Evolutionary conservation across 192 early-diverging fungal genomes (phyloP).

Genomic region (Rhizophagus prolifer): DNA sequence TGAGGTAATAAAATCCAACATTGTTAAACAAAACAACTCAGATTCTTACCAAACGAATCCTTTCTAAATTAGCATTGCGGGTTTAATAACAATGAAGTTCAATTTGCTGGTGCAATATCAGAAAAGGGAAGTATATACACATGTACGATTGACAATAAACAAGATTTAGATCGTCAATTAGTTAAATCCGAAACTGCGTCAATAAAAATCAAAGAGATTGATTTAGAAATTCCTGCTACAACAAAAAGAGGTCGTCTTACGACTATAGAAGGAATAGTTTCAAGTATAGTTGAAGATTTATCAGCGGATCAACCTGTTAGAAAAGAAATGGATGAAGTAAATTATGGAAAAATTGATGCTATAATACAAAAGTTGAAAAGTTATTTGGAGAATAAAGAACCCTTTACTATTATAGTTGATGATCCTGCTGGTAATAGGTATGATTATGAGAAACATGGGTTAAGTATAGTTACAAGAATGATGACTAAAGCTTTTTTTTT

Average conservation of each 20-base stretch:
- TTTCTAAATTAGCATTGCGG: conserved; percentile 90
- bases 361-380: conserved; percentile 64
- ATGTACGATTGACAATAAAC: conserved; percentile 61
- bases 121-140: conserved; percentile 76
- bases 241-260: conserved; percentile 77
- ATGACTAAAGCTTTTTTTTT: not conserved
- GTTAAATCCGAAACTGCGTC: conserved; percentile 83
- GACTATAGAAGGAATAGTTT: conserved; percentile 87
- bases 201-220: conserved; percentile 78
- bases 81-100: conserved; percentile 85
- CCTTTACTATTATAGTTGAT: conserved; percentile 80
- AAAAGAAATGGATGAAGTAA: conserved; percentile 60
- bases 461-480: not conserved
- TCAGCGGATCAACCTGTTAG: conserved; percentile 74
- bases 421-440: conserved; percentile 87
- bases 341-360: conserved; percentile 73
- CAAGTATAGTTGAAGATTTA: conserved; percentile 79
- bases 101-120: conserved; percentile 78
- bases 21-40: conserved; percentile 39
- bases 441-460: not conserved
- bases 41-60: conserved; percentile 64
- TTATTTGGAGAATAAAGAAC: conserved; percentile 52
- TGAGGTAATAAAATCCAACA: not conserved
- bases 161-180: conserved; percentile 87
- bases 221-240: conserved; percentile 84